phyloP scores from a whole-genome alignment of 164 flowering plant species.

The Vitis labrusca region DNA sequence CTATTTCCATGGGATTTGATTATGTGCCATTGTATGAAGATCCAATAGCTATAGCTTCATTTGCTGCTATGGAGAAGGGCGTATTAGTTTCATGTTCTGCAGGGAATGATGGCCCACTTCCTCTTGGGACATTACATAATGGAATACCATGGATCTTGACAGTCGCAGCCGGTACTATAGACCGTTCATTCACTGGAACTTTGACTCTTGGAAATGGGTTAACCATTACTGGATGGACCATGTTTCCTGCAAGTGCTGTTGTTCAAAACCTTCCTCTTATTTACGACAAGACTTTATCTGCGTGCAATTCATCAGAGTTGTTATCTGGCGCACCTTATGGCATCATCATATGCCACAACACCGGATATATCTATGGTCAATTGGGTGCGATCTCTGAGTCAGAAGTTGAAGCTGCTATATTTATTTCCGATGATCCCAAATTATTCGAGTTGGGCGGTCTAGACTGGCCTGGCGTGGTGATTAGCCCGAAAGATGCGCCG shows the following conservation, averaged over 20 bases:
- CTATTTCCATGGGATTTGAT: slow-evolving; percentile 49
- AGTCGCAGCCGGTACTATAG: slow-evolving; percentile 16
- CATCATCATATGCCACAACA: slow-evolving; percentile 27
- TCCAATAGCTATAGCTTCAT: slow-evolving; percentile 53
- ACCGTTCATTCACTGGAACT: slow-evolving; percentile 21
- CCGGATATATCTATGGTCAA: slow-evolving; percentile 9
- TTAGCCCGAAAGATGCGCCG: slow-evolving; percentile 23
- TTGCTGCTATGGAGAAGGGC: slow-evolving; percentile 34
- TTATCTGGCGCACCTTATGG: slow-evolving; percentile 13
- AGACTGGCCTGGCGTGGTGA: slow-evolving; percentile 28
- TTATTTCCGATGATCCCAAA: slow-evolving; percentile 26
- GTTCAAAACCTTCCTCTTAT: slow-evolving; percentile 20
- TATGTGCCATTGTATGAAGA: slow-evolving; percentile 33
- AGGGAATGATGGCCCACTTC: slow-evolving; percentile 21
- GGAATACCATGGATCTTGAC: slow-evolving; percentile 36
- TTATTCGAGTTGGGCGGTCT: background rate
- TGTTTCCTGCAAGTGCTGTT: slow-evolving; percentile 29
- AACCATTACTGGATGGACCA: slow-evolving; percentile 26
- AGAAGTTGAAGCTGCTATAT: slow-evolving; percentile 27
- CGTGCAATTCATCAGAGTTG: slow-evolving; percentile 32
- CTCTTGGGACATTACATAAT: slow-evolving; percentile 8
- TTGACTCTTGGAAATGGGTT: slow-evolving; percentile 44
- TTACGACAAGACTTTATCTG: slow-evolving; percentile 26
- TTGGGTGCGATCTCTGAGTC: slow-evolving; percentile 12
- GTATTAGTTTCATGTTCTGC: slow-evolving; percentile 31